These are phyloP conservation scores for Pseudocercospora cruenta DNA, from an alignment of 2,329 filamentous ascomycete genomes.

Conservation along the genomic window DNA sequence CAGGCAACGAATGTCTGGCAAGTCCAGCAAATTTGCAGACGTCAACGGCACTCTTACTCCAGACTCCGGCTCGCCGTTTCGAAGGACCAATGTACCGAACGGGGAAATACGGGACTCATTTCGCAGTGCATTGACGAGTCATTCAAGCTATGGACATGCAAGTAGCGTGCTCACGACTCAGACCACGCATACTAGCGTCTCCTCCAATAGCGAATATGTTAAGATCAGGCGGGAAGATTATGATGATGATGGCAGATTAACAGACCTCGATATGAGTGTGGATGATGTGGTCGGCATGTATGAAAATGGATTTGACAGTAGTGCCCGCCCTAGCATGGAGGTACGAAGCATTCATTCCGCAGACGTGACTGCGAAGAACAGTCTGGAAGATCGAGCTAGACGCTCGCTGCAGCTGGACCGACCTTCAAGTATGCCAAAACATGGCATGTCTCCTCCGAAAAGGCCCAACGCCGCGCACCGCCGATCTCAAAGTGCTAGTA, in stretches of 20 bases:
- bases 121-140: conserved; percentile 62
- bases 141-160: conserved; percentile 60
- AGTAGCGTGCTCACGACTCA: conserved; percentile 69
- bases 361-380: conserved; percentile 22
- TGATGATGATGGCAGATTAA: conserved; percentile 36
- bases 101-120: conserved; percentile 59
- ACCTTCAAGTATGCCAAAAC: conserved; percentile 26
- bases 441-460: conserved; percentile 15
- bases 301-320: conserved; percentile 56
- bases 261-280: conserved; percentile 58
- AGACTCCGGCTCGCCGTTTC: conserved; percentile 17
- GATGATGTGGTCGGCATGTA: conserved; percentile 66
- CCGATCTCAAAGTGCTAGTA: conserved; percentile 39
- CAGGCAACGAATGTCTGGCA: conserved; percentile 23
- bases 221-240: conserved; percentile 55
- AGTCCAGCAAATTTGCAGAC: conserved; percentile 11
- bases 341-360: conserved; percentile 28
- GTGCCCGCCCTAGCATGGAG: conserved; percentile 31
- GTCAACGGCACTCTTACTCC: conserved; percentile 21
- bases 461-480: conserved; percentile 31
- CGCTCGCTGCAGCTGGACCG: conserved; percentile 28
- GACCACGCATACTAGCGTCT: conserved; percentile 82
- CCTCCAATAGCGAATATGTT: conserved; percentile 74
- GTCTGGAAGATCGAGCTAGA: conserved; percentile 25
- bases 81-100: conserved; percentile 12